Conservation (phyloP, 1,284 basidiomycete species). For the Ustilago shanxiensis region DNA sequence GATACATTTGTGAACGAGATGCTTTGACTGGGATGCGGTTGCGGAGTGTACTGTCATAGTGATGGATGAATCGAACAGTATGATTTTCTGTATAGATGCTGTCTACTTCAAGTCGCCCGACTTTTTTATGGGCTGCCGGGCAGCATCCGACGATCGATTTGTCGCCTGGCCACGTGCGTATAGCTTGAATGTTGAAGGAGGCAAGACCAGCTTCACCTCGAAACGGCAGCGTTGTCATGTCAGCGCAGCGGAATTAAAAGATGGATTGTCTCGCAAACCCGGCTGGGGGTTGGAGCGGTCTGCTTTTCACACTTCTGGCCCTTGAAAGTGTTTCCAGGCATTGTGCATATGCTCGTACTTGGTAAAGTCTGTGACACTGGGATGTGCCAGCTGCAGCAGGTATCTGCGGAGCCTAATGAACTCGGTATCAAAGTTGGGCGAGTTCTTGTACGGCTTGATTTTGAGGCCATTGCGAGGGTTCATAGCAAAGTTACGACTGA, state of each 20-base stretch:
- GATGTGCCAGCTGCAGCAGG: conserved; percentile 53
- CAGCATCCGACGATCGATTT: too few relatives aligned
- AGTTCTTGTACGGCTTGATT: conserved; percentile 75
- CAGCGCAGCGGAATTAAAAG: not conserved
- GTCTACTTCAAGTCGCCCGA: not conserved
- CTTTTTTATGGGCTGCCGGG: too few relatives aligned
- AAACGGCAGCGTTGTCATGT: not conserved
- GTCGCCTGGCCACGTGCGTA: too few relatives aligned
- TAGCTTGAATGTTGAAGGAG: too few relatives aligned
- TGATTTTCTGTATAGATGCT: too few relatives aligned
- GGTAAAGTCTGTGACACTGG: conserved; percentile 41
- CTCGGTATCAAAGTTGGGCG: conserved; percentile 59
- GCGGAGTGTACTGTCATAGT: too few relatives aligned
- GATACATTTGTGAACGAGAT: not conserved
- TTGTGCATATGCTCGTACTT: conserved; percentile 37
- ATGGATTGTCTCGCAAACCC: not conserved
- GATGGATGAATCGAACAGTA: too few relatives aligned
- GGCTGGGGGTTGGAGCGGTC: not conserved
- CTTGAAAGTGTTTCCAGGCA: conserved; percentile 50
- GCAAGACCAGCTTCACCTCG: too few relatives aligned
- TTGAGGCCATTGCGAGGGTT: conserved; percentile 87
- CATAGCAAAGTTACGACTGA: conserved; percentile 82
- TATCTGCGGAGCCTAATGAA: conserved; percentile 47
- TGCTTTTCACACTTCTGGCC: conserved; percentile 31
- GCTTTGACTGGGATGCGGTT: not conserved